Conservation (phyloP, 768 basidiomycete genomes). For the Lepiota venenata region DNA sequence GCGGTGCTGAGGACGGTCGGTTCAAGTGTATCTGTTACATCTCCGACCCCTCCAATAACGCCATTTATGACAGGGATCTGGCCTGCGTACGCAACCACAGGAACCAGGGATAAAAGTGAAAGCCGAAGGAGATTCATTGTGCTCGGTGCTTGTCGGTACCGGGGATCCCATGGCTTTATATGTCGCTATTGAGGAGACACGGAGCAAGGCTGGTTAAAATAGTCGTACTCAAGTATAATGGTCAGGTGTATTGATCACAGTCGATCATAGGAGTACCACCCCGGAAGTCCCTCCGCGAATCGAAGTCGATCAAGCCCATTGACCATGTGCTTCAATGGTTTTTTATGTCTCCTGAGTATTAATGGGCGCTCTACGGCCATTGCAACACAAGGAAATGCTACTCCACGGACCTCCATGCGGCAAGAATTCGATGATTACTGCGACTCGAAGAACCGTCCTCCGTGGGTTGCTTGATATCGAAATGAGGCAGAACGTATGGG, state of each 20-base stretch:
- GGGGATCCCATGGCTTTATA: background rate
- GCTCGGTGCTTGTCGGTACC: background rate
- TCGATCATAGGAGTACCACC: background rate
- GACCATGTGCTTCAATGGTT: background rate
- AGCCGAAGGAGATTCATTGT: constrained; percentile 1
- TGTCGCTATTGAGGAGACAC: background rate
- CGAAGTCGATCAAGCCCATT: background rate
- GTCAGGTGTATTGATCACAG: background rate
- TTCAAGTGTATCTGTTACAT: constrained; percentile 9
- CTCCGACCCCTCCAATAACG: constrained; percentile 44
- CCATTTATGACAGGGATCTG: constrained; percentile 50
- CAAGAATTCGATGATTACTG: too few relatives aligned
- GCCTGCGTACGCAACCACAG: constrained; percentile 17
- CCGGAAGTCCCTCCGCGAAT: background rate
- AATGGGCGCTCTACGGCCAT: background rate
- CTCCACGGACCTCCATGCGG: too few relatives aligned
- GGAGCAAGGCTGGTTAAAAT: background rate
- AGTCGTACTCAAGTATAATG: background rate
- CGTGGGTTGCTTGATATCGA: background rate
- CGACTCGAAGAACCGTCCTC: background rate
- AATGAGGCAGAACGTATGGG: background rate
- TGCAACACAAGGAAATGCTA: too few relatives aligned
- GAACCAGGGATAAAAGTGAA: background rate
- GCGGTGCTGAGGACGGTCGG: constrained; percentile 16
- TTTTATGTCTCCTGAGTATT: background rate